These are phyloP conservation scores for Trametopsis cervina DNA, from an alignment of 768 basidiomycete species.

Conservation along the genomic window DNA sequence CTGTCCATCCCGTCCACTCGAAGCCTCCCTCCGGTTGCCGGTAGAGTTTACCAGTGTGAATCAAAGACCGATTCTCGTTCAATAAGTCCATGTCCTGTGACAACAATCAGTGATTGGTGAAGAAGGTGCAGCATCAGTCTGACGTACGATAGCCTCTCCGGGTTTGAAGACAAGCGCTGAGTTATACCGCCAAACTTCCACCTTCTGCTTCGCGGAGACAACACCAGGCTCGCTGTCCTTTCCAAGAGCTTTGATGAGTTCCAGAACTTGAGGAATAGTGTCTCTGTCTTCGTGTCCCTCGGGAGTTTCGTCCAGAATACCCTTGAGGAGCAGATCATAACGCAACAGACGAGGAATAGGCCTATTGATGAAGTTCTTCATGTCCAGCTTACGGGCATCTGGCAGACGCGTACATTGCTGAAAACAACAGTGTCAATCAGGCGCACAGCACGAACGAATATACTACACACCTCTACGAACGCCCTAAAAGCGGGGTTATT, in stretches of 20 bases:
- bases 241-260: constrained; percentile 79
- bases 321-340: constrained; percentile 79
- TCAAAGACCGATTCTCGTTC: constrained; percentile 73
- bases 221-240: constrained; percentile 89
- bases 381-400: constrained; percentile 76
- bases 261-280: constrained; percentile 78
- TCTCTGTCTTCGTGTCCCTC: constrained; percentile 74
- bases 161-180: constrained; percentile 73
- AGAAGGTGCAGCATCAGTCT: background rate
- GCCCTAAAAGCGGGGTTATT: constrained; percentile 73
- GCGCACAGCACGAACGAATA: background rate
- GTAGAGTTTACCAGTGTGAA: constrained; percentile 76
- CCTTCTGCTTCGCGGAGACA: constrained; percentile 77
- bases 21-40: constrained; percentile 86
- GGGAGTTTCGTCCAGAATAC: constrained; percentile 71
- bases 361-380: constrained; percentile 90
- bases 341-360: constrained; percentile 87
- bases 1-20: constrained; percentile 86
- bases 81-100: constrained; percentile 81
- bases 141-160: constrained; percentile 59
- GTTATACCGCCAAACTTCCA: constrained; percentile 84
- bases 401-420: constrained; percentile 55
- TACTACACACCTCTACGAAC: constrained; percentile 66
- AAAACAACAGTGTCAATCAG: background rate
- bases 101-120: background rate